A percentile compares a stretch with the other conserved stretches of the same genome.
Evolutionary conservation across 768 basidiomycete species (phyloP).

Genomic region (Candolleomyces eurysporus): DNA sequence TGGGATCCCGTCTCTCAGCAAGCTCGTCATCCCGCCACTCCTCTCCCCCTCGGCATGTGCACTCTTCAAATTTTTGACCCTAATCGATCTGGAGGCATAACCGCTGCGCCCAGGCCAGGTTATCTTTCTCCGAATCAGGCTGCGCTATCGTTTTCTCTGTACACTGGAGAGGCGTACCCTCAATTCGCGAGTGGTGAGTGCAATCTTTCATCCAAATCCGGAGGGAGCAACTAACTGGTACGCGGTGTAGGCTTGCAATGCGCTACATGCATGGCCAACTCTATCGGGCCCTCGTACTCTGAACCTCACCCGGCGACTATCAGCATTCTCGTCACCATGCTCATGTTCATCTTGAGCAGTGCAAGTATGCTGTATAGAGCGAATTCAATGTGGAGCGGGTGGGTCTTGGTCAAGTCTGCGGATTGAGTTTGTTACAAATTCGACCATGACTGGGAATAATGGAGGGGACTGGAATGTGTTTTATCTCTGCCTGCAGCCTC

Average conservation of each 20-base stretch:
- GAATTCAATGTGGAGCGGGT: no score
- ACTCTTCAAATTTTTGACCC: conserved; percentile 76
- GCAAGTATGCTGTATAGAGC: neutral
- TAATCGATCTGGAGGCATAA: conserved; percentile 48
- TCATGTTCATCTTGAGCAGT: neutral
- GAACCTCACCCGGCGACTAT: neutral
- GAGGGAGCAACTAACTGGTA: neutral
- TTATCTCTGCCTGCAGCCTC: no score
- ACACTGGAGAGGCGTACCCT: conserved; percentile 68
- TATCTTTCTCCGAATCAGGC: conserved; percentile 60
- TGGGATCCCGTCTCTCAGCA: conserved; percentile 79
- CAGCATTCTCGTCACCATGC: neutral
- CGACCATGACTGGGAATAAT: no score
- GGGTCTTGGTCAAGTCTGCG: no score
- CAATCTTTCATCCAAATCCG: neutral
- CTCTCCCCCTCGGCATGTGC: conserved; percentile 69
- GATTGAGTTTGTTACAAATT: no score
- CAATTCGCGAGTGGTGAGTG: conserved; percentile 36
- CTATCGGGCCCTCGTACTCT: neutral
- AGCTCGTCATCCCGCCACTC: conserved; percentile 48
- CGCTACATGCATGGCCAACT: neutral
- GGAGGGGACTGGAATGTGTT: no score
- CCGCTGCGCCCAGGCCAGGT: conserved; percentile 39
- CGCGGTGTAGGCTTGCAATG: neutral
- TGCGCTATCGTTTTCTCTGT: conserved; percentile 69